Conservation (phyloP, 176 grass and related monocot species). For the Aechmea fasciata region DNA sequence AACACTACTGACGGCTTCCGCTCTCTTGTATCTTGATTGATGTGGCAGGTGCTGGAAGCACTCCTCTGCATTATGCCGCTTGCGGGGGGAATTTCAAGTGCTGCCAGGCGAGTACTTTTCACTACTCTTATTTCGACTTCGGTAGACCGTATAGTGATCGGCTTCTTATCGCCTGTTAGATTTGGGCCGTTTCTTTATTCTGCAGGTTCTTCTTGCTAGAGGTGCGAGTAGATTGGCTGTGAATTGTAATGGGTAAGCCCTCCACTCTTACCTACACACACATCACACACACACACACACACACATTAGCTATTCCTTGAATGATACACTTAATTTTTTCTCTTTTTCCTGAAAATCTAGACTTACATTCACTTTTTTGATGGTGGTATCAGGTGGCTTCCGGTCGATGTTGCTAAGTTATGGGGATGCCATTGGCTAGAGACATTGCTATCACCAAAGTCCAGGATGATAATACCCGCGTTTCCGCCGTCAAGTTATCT, state of each 20-base stretch:
- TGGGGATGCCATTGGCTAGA: slow-evolving; percentile 65
- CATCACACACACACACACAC: background rate
- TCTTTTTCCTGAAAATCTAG: background rate
- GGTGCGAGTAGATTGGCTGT: slow-evolving; percentile 41
- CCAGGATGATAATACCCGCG: slow-evolving; percentile 40
- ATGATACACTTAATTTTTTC: background rate
- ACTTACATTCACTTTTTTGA: background rate
- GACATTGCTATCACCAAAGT: slow-evolving; percentile 51
- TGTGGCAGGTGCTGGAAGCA: slow-evolving; percentile 58
- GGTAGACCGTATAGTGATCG: background rate
- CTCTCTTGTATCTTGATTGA: background rate
- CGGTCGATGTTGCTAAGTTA: slow-evolving; percentile 61
- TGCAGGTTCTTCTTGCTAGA: slow-evolving; percentile 61
- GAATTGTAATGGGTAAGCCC: slow-evolving; percentile 64
- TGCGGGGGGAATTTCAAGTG: slow-evolving; percentile 65
- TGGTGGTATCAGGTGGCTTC: slow-evolving; percentile 58
- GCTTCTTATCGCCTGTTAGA: background rate
- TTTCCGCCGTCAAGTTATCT: slow-evolving; percentile 63
- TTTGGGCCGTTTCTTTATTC: background rate
- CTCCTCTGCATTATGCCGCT: slow-evolving; percentile 80
- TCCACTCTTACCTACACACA: background rate
- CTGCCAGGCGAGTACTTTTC: slow-evolving; percentile 52
- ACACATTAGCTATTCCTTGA: background rate
- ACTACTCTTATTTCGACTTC: background rate
- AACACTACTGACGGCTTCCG: background rate